phyloP scores from a whole-genome alignment of 148 eudicot genomes.

The Vaccinium myrtillus region DNA sequence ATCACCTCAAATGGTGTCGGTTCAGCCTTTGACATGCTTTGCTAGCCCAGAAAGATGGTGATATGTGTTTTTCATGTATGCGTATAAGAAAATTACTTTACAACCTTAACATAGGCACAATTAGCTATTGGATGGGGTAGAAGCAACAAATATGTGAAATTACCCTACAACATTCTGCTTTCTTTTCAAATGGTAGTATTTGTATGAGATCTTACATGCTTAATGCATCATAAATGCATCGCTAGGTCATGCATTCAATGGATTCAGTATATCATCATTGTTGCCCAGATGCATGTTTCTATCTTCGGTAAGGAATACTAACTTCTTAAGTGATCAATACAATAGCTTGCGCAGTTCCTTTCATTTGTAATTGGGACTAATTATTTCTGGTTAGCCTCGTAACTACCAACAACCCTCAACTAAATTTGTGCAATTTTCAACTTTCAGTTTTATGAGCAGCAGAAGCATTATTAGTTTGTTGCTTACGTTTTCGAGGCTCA shows the following conservation, averaged over 20 bases:
- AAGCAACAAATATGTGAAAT: background rate
- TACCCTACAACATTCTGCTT: background rate
- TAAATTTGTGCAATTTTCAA: background rate
- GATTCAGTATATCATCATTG: background rate
- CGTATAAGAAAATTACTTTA: background rate
- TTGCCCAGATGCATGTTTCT: background rate
- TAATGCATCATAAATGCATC: background rate
- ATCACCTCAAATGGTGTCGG: background rate
- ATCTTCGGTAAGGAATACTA: background rate
- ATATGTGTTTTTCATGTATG: background rate
- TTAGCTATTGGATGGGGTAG: background rate
- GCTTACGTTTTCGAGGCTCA: slow-evolving; percentile 51
- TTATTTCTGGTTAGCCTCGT: background rate
- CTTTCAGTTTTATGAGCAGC: background rate
- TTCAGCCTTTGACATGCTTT: slow-evolving; percentile 9
- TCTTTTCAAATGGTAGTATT: background rate
- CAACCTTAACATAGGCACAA: background rate
- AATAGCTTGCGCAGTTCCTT: background rate
- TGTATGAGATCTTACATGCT: background rate
- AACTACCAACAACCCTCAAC: background rate
- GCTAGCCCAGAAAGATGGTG: background rate
- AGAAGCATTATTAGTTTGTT: slow-evolving; percentile 7
- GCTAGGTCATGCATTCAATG: background rate
- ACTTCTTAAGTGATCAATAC: background rate
- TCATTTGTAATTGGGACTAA: background rate